A percentile compares a stretch with the other conserved stretches of the same genome.
Evolutionary conservation across 2,329 filamentous ascomycete species (phyloP).

Genomic region (Botrytis deweyae): DNA sequence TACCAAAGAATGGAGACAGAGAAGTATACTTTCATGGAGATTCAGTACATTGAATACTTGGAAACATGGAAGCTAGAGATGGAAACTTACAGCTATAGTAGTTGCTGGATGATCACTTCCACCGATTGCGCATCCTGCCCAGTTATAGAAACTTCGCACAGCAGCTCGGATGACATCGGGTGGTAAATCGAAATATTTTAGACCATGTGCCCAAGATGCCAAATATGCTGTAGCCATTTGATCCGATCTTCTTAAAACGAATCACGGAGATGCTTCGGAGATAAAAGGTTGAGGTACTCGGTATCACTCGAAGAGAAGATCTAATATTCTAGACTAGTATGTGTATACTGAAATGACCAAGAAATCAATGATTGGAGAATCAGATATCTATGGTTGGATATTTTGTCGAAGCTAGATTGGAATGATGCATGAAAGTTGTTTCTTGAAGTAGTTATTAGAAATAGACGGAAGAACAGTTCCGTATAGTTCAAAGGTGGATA

Average conservation of each 20-base stretch:
- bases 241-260: neutral
- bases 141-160: slow-evolving; percentile 52
- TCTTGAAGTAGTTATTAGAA: neutral
- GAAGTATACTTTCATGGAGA: slow-evolving; percentile 29
- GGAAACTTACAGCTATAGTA: slow-evolving; percentile 26
- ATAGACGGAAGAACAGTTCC: slow-evolving; percentile 4
- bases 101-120: slow-evolving; percentile 42
- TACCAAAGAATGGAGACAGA: slow-evolving; percentile 38
- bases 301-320: neutral
- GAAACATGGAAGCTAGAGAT: neutral
- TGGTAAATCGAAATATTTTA: slow-evolving; percentile 46
- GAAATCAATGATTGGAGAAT: neutral
- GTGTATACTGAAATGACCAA: neutral
- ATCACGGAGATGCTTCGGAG: neutral
- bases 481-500: neutral
- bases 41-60: neutral
- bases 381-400: neutral
- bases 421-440: neutral
- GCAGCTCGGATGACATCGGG: slow-evolving; percentile 45
- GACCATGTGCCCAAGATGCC: slow-evolving; percentile 48
- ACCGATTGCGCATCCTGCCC: slow-evolving; percentile 53
- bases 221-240: slow-evolving; percentile 49
- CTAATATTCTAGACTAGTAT: neutral
- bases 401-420: neutral
- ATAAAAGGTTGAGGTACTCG: neutral